These are phyloP conservation scores for Avicennia marina DNA, from an alignment of 257 asterid species.

Conservation along the genomic window DNA sequence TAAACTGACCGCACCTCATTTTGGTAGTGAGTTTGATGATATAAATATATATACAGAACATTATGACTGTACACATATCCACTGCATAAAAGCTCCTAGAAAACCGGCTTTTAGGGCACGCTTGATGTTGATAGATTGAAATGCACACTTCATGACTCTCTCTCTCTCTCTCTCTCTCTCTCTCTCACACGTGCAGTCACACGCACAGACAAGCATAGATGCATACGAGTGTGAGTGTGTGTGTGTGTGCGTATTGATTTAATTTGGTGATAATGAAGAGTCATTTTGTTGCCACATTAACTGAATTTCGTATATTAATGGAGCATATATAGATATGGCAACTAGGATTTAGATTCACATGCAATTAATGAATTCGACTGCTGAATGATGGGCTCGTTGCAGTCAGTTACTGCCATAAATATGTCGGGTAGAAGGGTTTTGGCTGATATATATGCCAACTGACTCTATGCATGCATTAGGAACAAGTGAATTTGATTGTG, in stretches of 20 bases:
- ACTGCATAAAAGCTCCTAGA: constrained; percentile 18
- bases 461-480: too few relatives aligned
- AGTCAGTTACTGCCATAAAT: background rate
- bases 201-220: too few relatives aligned
- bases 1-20: too few relatives aligned
- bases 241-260: too few relatives aligned
- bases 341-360: constrained; percentile 12
- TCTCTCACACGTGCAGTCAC: background rate
- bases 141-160: too few relatives aligned
- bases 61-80: background rate
- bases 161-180: constrained; percentile 6
- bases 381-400: too few relatives aligned
- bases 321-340: constrained; percentile 4
- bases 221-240: too few relatives aligned
- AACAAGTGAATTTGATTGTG: too few relatives aligned
- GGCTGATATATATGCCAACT: too few relatives aligned
- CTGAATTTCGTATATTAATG: constrained; percentile 3
- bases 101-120: constrained; percentile 42
- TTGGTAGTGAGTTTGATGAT: too few relatives aligned
- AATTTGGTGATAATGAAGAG: background rate
- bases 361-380: background rate
- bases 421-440: too few relatives aligned
- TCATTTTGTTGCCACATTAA: constrained; percentile 18
- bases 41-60: too few relatives aligned
- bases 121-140: constrained; percentile 22